Evolutionary conservation across 1,284 basidiomycete genomes (phyloP).

Genomic region (Microbotryum lychnidis-dioicae): DNA sequence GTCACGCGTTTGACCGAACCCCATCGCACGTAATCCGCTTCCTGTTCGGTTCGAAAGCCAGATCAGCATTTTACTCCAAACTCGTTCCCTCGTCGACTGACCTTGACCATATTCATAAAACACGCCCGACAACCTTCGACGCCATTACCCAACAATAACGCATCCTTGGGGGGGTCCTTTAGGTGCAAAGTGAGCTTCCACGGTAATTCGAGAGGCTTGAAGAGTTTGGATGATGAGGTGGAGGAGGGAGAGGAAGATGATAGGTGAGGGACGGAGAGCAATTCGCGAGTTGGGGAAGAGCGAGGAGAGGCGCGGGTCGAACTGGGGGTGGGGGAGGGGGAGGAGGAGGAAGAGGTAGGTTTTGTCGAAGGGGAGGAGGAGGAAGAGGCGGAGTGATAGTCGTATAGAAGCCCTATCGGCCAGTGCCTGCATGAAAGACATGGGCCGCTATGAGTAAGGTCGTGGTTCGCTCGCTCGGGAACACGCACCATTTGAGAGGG

Average conservation of each 20-base stretch:
- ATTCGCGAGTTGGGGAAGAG: too few relatives aligned
- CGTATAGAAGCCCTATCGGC: constrained; percentile 85
- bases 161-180: constrained; percentile 71
- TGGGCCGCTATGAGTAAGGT: too few relatives aligned
- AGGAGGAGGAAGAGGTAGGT: constrained; percentile 41
- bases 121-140: constrained; percentile 76
- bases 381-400: constrained; percentile 46
- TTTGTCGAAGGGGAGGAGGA: neutral
- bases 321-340: constrained; percentile 45
- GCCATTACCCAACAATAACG: constrained; percentile 65
- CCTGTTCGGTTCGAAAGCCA: constrained; percentile 38
- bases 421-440: constrained; percentile 57
- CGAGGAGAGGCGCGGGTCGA: neutral
- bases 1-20: constrained; percentile 88
- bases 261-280: too few relatives aligned
- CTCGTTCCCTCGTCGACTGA: neutral
- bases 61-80: too few relatives aligned
- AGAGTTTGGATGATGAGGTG: too few relatives aligned
- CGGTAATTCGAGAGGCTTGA: constrained; percentile 41
- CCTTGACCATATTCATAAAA: constrained; percentile 84
- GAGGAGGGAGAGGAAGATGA: too few relatives aligned
- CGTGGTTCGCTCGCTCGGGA: neutral
- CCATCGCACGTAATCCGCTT: constrained; percentile 91
- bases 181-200: constrained; percentile 75
- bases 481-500: constrained; percentile 67